phyloP scores from a whole-genome alignment of 169 alveolate species.

The Plasmodium sp. region DNA sequence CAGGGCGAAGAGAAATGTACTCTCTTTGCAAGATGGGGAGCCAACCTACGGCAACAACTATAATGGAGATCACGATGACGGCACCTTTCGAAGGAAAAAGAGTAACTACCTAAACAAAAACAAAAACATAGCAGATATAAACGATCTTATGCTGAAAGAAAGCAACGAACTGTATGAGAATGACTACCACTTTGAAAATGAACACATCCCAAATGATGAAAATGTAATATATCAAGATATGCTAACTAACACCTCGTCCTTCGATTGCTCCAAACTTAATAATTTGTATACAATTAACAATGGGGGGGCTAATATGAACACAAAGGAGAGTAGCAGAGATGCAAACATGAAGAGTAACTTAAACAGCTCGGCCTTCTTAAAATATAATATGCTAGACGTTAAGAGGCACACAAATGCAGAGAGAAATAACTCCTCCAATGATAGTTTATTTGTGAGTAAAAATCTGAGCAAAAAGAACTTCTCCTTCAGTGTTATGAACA shows the following conservation, averaged over 20 bases:
- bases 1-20: slow-evolving; percentile 26
- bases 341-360: background rate
- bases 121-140: slow-evolving; percentile 49
- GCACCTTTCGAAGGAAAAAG: slow-evolving; percentile 1
- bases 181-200: slow-evolving; percentile 57
- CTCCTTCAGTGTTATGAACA: slow-evolving; percentile 11
- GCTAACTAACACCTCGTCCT: slow-evolving; percentile 47
- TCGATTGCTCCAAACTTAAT: slow-evolving; percentile 59
- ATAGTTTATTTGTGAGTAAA: slow-evolving; percentile 27
- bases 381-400: background rate
- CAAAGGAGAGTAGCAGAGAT: slow-evolving; percentile 12
- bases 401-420: slow-evolving; percentile 14
- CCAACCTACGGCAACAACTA: background rate
- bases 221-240: slow-evolving; percentile 61
- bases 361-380: background rate
- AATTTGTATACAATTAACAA: slow-evolving; percentile 50
- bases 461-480: slow-evolving; percentile 13
- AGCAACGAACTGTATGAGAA: slow-evolving; percentile 10
- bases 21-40: slow-evolving; percentile 26
- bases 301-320: slow-evolving; percentile 19
- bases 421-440: slow-evolving; percentile 19
- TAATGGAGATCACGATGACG: background rate
- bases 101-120: slow-evolving; percentile 33
- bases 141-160: slow-evolving; percentile 64
- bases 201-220: slow-evolving; percentile 43